Percentiles rank a stretch among this genome's conserved stretches.
phyloP scores from a whole-genome alignment of 2,329 filamentous ascomycete species.

The Coniochaeta hoffmannii region DNA sequence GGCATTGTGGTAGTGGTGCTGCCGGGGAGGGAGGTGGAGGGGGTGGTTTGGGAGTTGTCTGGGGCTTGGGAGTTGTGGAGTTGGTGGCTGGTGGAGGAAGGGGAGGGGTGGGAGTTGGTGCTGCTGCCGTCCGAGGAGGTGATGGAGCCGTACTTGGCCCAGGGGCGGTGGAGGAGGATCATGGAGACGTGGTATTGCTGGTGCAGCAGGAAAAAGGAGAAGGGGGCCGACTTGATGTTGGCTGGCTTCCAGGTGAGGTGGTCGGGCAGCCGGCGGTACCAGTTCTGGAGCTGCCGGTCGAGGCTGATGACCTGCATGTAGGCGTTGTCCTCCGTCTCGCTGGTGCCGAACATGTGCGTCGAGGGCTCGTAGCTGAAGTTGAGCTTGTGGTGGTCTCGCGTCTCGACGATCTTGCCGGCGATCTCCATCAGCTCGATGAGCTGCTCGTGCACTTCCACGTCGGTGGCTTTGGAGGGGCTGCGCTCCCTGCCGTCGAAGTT shows the following conservation, averaged over 20 bases:
- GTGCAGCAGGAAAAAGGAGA: slow-evolving; percentile 46
- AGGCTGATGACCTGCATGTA: slow-evolving; percentile 43
- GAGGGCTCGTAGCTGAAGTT: slow-evolving; percentile 23
- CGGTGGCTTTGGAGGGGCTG: slow-evolving; percentile 11
- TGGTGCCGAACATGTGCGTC: slow-evolving; percentile 20
- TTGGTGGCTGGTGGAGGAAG: slow-evolving; percentile 6
- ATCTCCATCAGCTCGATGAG: slow-evolving; percentile 49
- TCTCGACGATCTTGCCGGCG: slow-evolving; percentile 43
- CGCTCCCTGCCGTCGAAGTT: slow-evolving; percentile 21
- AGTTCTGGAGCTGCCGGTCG: slow-evolving; percentile 45
- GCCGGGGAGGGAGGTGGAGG: not conserved
- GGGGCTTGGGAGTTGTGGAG: no score
- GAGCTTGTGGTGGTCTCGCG: slow-evolving; percentile 25
- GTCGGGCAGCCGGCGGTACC: slow-evolving; percentile 44
- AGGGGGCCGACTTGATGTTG: slow-evolving; percentile 41
- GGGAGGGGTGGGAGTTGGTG: slow-evolving; percentile 24
- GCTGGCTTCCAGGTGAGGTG: slow-evolving; percentile 39
- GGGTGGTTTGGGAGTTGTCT: not conserved
- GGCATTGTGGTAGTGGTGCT: not conserved
- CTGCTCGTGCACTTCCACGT: slow-evolving; percentile 38
- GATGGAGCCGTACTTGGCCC: slow-evolving; percentile 39
- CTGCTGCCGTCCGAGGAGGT: slow-evolving; percentile 22
- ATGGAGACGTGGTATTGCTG: slow-evolving; percentile 48
- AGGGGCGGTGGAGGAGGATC: slow-evolving; percentile 45
- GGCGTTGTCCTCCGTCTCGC: slow-evolving; percentile 33